phyloP scores from a whole-genome alignment of 176 grass and related monocot genomes.

The Bromus sterilis region DNA sequence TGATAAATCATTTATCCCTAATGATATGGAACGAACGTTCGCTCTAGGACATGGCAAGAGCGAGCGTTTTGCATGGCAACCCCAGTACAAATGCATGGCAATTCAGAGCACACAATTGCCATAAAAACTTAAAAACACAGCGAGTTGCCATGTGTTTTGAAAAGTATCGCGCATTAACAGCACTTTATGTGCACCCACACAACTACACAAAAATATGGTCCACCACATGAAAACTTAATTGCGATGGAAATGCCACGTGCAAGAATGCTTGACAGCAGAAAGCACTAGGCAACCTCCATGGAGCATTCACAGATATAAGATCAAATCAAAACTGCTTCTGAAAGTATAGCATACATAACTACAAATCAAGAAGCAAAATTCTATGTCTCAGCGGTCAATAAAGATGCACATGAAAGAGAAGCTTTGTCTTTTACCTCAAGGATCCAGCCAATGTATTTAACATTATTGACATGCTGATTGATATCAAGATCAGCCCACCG shows the following conservation, averaged over 20 bases:
- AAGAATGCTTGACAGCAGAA: neutral
- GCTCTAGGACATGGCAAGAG: too few species aligned
- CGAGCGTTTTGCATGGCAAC: too few species aligned
- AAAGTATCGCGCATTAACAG: neutral
- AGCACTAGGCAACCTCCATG: neutral
- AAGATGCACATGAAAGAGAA: neutral
- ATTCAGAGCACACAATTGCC: too few species aligned
- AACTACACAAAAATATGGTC: neutral
- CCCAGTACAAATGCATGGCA: too few species aligned
- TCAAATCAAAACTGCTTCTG: neutral
- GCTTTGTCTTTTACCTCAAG: constrained; percentile 52
- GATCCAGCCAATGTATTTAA: constrained; percentile 89
- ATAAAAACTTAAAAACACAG: too few species aligned
- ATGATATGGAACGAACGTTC: too few species aligned
- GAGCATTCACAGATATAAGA: neutral
- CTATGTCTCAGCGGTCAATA: neutral
- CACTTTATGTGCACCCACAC: neutral
- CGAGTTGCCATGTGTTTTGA: too few species aligned
- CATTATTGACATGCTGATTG: constrained; percentile 86
- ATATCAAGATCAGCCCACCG: constrained; percentile 68
- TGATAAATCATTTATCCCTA: neutral
- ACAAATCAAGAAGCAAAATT: neutral
- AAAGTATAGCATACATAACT: neutral
- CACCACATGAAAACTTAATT: neutral
- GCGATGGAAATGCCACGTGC: neutral